Conservation (phyloP, 768 basidiomycete species). For the Gloeostereum incarnatum region DNA sequence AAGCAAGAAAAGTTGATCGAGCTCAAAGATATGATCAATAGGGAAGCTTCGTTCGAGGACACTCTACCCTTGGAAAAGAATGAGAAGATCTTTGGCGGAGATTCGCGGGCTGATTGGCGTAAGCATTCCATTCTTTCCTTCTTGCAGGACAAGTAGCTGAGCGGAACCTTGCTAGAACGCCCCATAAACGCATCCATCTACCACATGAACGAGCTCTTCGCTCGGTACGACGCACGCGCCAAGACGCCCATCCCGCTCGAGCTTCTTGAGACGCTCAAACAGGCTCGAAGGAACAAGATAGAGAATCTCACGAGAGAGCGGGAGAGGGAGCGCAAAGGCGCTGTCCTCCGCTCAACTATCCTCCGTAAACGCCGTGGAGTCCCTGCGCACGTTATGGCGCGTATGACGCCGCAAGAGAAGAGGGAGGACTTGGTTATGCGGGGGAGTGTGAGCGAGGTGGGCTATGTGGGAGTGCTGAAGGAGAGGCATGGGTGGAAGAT, state of each 20-base stretch:
- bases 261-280: conserved; percentile 37
- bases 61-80: neutral
- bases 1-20: conserved; percentile 21
- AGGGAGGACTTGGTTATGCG: conserved; percentile 39
- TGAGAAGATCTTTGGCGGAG: too few species aligned
- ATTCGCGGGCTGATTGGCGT: too few species aligned
- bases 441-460: conserved; percentile 50
- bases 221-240: neutral
- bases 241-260: conserved; percentile 32
- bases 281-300: conserved; percentile 52
- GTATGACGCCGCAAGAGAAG: conserved; percentile 39
- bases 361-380: conserved; percentile 42
- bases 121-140: too few species aligned
- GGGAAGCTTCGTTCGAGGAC: conserved; percentile 28
- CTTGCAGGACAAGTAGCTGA: too few species aligned
- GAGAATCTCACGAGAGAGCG: conserved; percentile 57
- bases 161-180: neutral
- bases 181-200: neutral
- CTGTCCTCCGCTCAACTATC: conserved; percentile 40
- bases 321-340: conserved; percentile 54
- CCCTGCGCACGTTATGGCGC: conserved; percentile 49
- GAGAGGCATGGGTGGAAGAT: conserved; percentile 29
- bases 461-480: conserved; percentile 66
- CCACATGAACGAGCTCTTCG: neutral
- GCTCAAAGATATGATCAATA: conserved; percentile 17